These are phyloP conservation scores for Triangularia setosa DNA, from an alignment of 2,329 filamentous ascomycete genomes.

Conservation along the genomic window DNA sequence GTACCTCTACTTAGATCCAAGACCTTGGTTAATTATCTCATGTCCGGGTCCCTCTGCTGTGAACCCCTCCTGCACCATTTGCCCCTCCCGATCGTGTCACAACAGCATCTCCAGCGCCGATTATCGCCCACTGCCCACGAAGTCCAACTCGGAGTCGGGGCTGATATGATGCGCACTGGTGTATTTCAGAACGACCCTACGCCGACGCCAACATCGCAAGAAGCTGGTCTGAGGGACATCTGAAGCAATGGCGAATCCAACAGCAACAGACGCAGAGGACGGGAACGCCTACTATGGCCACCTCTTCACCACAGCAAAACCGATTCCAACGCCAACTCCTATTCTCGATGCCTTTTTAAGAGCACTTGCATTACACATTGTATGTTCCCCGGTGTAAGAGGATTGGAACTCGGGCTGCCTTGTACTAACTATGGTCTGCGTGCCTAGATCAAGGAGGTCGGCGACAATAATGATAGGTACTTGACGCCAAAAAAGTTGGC, in stretches of 20 bases:
- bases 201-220: constrained; percentile 1
- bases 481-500: constrained; percentile 68
- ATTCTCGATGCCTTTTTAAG: constrained; percentile 64
- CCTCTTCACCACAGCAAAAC: constrained; percentile 65
- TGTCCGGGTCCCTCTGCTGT: background rate
- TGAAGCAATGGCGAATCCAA: constrained; percentile 27
- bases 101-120: constrained; percentile 3
- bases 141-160: background rate
- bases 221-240: constrained; percentile 11
- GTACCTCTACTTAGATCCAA: background rate
- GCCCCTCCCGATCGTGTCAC: constrained; percentile 1
- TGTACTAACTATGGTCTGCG: constrained; percentile 9
- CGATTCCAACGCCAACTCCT: constrained; percentile 49
- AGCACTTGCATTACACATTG: constrained; percentile 66
- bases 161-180: constrained; percentile 6
- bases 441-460: constrained; percentile 52
- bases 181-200: background rate
- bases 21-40: background rate
- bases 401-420: background rate
- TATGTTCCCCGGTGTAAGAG: constrained; percentile 41
- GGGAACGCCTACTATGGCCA: constrained; percentile 56
- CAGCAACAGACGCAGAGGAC: constrained; percentile 23
- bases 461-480: constrained; percentile 49
- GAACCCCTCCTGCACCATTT: background rate
- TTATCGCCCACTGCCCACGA: constrained; percentile 2